Percentiles rank a stretch among this genome's conserved stretches.
These are phyloP conservation scores for Colletotrichum sp. DNA, from an alignment of 2,329 filamentous ascomycete genomes.

Conservation along the genomic window DNA sequence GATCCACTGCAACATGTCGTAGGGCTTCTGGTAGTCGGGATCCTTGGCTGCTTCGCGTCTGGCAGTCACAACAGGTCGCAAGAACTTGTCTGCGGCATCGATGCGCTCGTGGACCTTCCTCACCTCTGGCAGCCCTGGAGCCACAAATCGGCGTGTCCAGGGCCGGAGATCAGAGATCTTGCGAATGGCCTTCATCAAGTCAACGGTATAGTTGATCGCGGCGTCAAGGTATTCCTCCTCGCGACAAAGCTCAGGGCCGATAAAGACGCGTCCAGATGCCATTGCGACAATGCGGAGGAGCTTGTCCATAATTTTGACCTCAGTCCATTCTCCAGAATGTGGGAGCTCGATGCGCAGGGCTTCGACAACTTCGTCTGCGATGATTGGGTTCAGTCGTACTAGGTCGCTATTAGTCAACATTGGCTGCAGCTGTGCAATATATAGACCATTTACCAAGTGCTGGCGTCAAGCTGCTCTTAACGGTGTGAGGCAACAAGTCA, in stretches of 20 bases:
- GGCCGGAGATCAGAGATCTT: slow-evolving; percentile 27
- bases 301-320: slow-evolving; percentile 42
- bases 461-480: slow-evolving; percentile 38
- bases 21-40: slow-evolving; percentile 34
- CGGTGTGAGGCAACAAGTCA: slow-evolving; percentile 26
- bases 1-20: slow-evolving; percentile 56
- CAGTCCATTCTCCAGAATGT: slow-evolving; percentile 42
- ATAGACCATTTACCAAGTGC: slow-evolving; percentile 27
- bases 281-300: slow-evolving; percentile 51
- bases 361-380: slow-evolving; percentile 42
- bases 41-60: slow-evolving; percentile 26
- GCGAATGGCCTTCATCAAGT: slow-evolving; percentile 40
- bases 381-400: slow-evolving; percentile 39
- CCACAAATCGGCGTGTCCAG: slow-evolving; percentile 38
- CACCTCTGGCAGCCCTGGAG: slow-evolving; percentile 36
- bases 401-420: not conserved
- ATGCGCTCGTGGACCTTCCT: slow-evolving; percentile 35
- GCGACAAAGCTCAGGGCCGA: slow-evolving; percentile 51
- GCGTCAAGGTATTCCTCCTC: slow-evolving; percentile 49
- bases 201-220: slow-evolving; percentile 52
- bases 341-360: slow-evolving; percentile 39
- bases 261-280: slow-evolving; percentile 51
- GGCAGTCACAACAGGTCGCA: slow-evolving; percentile 38
- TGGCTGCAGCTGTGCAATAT: not conserved
- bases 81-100: slow-evolving; percentile 35